Percentiles rank a stretch among this genome's conserved stretches.
These are phyloP conservation scores for Backusella liffmaniae DNA, from an alignment of 192 early-diverging fungal genomes.

Conservation along the genomic window DNA sequence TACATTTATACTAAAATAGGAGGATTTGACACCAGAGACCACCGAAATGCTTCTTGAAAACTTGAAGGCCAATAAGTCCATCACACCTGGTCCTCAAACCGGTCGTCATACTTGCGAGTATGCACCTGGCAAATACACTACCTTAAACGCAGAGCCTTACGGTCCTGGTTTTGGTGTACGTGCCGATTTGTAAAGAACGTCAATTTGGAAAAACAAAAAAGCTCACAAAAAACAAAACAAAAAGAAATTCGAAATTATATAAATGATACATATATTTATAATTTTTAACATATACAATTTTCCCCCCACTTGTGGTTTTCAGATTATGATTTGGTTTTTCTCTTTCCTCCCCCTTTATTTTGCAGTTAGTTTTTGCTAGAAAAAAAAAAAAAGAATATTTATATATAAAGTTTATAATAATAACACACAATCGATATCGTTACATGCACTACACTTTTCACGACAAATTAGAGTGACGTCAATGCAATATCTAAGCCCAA, in stretches of 20 bases:
- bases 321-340: neutral
- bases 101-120: conserved; percentile 92
- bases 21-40: conserved; percentile 93
- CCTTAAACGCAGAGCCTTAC: conserved; percentile 80
- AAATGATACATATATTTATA: neutral
- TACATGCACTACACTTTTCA: too few relatives aligned
- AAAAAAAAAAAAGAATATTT: neutral
- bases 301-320: neutral
- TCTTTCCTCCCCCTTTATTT: neutral
- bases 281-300: neutral
- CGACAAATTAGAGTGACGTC: too few relatives aligned
- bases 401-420: neutral
- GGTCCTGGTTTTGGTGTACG: conserved; percentile 92
- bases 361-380: neutral
- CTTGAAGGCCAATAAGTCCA: conserved; percentile 77
- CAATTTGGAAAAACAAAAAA: neutral
- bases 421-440: neutral
- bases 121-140: conserved; percentile 67
- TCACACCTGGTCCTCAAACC: conserved; percentile 80
- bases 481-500: too few relatives aligned
- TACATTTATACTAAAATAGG: conserved; percentile 43
- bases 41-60: conserved; percentile 86
- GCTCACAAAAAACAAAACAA: neutral
- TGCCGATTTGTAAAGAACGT: conserved; percentile 64
- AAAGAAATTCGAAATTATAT: neutral